phyloP scores from a whole-genome alignment of 225 moss, liverwort and hornwort genomes.

The Anthoceros angustus region DNA sequence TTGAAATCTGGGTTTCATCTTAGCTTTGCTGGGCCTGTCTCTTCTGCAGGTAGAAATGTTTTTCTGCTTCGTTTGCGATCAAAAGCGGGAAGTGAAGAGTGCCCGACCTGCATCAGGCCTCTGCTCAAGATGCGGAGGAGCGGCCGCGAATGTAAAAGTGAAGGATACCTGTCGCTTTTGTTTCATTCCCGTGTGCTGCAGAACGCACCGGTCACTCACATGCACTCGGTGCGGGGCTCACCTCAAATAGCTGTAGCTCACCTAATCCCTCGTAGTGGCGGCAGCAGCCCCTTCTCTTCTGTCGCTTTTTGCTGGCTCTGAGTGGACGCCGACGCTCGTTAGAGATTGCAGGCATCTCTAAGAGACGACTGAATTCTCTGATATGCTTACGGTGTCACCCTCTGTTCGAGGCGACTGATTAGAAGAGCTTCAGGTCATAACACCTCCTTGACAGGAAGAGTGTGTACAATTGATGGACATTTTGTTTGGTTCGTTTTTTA shows the following conservation, averaged over 20 bases:
- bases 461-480: no score
- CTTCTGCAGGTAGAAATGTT: constrained; percentile 21
- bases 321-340: no score
- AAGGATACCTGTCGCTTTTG: constrained; percentile 35
- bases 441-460: no score
- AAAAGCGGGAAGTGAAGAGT: constrained; percentile 30
- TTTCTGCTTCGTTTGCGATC: constrained; percentile 38
- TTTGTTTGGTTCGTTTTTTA: no score
- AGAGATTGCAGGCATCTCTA: no score
- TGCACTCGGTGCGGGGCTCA: constrained; percentile 31
- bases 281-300: no score
- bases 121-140: constrained; percentile 29
- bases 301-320: no score
- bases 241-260: constrained; percentile 7
- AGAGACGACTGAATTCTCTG: no score
- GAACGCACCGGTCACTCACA: constrained; percentile 18
- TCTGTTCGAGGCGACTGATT: no score
- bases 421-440: no score
- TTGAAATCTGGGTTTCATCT: not conserved
- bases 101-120: constrained; percentile 19
- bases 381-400: no score
- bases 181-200: constrained; percentile 53
- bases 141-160: constrained; percentile 24
- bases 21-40: not conserved
- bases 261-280: no score